A percentile compares a stretch with the other conserved stretches of the same genome.
Conservation (phyloP, 495 filamentous ascomycete species). For the Tirmania nivea region DNA sequence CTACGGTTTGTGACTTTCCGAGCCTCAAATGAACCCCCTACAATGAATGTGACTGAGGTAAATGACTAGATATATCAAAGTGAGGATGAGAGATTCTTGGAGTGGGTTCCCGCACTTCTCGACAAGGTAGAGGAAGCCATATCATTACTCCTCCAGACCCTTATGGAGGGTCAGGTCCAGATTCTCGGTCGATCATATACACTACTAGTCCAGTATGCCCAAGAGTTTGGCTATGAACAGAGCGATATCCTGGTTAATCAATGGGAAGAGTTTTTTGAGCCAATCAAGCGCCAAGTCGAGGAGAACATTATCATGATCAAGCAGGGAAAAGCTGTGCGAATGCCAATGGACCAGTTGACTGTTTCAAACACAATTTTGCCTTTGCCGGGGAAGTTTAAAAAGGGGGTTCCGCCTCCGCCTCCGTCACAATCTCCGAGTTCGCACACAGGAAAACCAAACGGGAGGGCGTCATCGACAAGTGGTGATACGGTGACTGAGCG, state of each 20-base stretch:
- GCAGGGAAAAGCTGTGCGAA: slow-evolving; percentile 51
- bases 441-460: too few species aligned
- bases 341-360: slow-evolving; percentile 28
- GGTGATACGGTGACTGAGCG: too few species aligned
- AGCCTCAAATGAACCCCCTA: neutral
- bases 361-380: neutral
- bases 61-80: slow-evolving; percentile 45
- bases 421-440: slow-evolving; percentile 1
- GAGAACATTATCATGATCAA: slow-evolving; percentile 40
- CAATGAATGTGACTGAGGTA: too few species aligned
- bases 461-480: too few species aligned
- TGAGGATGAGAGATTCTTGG: slow-evolving; percentile 61
- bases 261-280: slow-evolving; percentile 45
- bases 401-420: slow-evolving; percentile 1
- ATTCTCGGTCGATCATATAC: slow-evolving; percentile 75
- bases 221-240: slow-evolving; percentile 45
- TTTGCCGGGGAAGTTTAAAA: neutral
- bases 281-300: slow-evolving; percentile 50
- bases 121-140: slow-evolving; percentile 54
- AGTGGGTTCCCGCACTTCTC: slow-evolving; percentile 54
- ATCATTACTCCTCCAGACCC: slow-evolving; percentile 48
- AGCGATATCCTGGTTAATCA: slow-evolving; percentile 47
- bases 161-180: slow-evolving; percentile 64
- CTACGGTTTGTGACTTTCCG: slow-evolving; percentile 30
- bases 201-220: slow-evolving; percentile 52